phyloP scores from a whole-genome alignment of 352 stramenopile genomes.

The Globisporangium mamillatum region DNA sequence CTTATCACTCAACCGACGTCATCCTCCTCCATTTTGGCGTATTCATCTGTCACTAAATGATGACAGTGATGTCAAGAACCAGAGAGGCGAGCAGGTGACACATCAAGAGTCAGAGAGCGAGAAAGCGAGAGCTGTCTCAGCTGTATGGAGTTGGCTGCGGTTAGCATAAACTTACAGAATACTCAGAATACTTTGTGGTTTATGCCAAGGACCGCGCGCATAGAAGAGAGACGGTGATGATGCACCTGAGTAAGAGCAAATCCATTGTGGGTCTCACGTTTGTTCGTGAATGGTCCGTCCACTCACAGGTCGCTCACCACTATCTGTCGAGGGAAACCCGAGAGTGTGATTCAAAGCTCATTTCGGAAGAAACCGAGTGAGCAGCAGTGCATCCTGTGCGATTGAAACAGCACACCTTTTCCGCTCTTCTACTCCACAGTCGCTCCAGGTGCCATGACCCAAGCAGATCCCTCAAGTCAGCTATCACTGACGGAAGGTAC shows the following conservation, averaged over 20 bases:
- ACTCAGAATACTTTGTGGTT: neutral
- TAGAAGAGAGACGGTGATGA: neutral
- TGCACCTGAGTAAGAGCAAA: neutral
- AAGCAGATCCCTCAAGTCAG: neutral
- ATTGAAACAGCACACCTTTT: neutral
- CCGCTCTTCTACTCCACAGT: neutral
- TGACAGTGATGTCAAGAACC: neutral
- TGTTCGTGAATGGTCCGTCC: neutral
- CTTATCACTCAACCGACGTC: neutral
- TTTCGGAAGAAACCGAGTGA: neutral
- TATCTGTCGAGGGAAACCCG: neutral
- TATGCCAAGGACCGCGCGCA: neutral
- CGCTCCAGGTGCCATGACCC: neutral
- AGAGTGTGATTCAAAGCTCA: neutral
- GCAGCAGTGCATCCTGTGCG: neutral
- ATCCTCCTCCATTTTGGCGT: neutral
- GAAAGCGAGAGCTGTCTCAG: neutral
- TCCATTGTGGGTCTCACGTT: neutral
- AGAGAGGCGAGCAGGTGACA: too few species aligned
- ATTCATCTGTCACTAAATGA: neutral
- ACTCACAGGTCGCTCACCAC: neutral
- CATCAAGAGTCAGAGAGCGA: neutral
- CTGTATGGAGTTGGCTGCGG: too few species aligned
- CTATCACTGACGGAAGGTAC: neutral
- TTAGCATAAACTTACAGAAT: neutral